Base-by-base conservation (phyloP, 176 grass and related monocot species). In the Ensete ventricosum region DNA sequence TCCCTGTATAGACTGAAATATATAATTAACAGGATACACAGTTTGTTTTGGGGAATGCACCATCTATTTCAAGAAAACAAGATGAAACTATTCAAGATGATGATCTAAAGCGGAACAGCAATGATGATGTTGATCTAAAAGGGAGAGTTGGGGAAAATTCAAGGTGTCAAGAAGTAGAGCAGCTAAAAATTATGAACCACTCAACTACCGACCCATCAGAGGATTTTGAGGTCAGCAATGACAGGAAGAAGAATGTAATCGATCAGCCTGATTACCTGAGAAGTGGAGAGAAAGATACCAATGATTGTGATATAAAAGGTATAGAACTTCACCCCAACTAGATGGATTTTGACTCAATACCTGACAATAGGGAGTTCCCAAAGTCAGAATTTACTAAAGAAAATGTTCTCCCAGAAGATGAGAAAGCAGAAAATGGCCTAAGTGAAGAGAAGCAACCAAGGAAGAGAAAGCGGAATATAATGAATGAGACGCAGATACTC, bases 391-490 rank as follows among this genome's bases (percentile, higher is more conserved):
- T 75, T 74, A 49, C 74, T 62, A 90, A 93, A 81, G 90, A 93
- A 85, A 80, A 50, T 82, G 69, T 71, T 81, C 74, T 85, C 52
- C 76, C 77, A 52, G 90, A 93, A 51, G 90, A 97, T 13, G 91
- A 90, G 67, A 90, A 85, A 86, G 79, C 75, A 58, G 91, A 95
- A 20, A 77, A 64, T 72, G 77, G 57, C 55, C 76, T 81, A 27
- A 82, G 87, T 58, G 84, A 92, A 66, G 88, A 93, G 72, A 82
- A 89, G 71, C 90, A 89, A 81, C 90, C 83, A 69, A 91, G 87
- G 72, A 98, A 87, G 82, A 88, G 90, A 83, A 98, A 98, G 82
- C 82, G 88, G 17, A 98, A 85, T 29, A 85, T 98, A 62, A 93
- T 98, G 94, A 93, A 93, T 74, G 90, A 87, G 14, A 78, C 48